These are phyloP conservation scores for Cardamine resedifolia DNA, from an alignment of 345 rosid genomes.

Conservation along the genomic window DNA sequence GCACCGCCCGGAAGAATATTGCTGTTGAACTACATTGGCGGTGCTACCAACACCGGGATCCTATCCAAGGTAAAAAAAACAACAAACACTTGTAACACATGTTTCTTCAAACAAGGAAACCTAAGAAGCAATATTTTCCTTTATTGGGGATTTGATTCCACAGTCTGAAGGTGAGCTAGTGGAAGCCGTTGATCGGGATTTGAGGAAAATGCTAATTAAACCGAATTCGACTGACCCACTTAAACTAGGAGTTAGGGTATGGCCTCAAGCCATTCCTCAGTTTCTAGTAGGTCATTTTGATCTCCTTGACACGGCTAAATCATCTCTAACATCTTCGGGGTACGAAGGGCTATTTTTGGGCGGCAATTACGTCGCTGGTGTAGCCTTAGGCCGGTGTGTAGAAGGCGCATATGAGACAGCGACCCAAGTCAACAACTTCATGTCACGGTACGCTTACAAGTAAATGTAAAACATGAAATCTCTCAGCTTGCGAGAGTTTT, in stretches of 20 bases:
- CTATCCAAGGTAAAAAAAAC: constrained; percentile 63
- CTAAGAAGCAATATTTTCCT: neutral
- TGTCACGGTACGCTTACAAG: constrained; percentile 54
- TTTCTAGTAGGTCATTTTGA: constrained; percentile 85
- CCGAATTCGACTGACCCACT: constrained; percentile 74
- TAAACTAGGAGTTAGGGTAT: constrained; percentile 66
- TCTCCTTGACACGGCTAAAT: constrained; percentile 60
- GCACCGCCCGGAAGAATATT: constrained; percentile 76
- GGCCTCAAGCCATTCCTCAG: constrained; percentile 97
- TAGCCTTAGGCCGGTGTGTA: constrained; percentile 85
- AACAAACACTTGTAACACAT: neutral
- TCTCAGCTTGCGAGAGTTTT: constrained; percentile 19
- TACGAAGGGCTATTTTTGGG: constrained; percentile 73
- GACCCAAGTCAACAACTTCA: constrained; percentile 59
- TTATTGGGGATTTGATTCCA: neutral
- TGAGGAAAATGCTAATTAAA: constrained; percentile 88
- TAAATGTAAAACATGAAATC: constrained; percentile 28
- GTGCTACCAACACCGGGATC: constrained; percentile 78
- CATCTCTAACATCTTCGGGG: constrained; percentile 52
- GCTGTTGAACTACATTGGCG: constrained; percentile 86
- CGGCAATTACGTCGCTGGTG: constrained; percentile 82
- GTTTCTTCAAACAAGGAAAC: neutral
- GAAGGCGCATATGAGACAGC: constrained; percentile 86
- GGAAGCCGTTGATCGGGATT: constrained; percentile 82
- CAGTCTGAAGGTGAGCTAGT: constrained; percentile 72